Evolutionary conservation across 306 rosid species (phyloP).

Genomic region (Vicia sativa): DNA sequence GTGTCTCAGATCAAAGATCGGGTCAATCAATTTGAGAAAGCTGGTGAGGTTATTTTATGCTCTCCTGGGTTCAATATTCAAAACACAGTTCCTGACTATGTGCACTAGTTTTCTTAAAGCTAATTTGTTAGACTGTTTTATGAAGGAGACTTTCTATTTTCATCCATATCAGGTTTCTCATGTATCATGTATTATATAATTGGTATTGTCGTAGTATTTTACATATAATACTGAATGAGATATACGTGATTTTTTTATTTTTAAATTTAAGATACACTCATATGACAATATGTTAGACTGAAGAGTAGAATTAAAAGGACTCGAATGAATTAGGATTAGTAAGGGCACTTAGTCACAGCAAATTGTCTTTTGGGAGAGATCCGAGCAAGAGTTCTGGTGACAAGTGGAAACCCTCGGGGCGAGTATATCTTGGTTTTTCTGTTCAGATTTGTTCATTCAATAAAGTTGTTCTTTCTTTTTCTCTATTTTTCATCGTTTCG

Average conservation of each 20-base stretch:
- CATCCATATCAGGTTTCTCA: conserved; percentile 20
- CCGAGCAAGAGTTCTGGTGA: not conserved
- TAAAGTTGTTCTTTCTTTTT: conserved; percentile 9
- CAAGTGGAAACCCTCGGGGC: not conserved
- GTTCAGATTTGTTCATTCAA: not conserved
- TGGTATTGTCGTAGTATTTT: conserved; percentile 8
- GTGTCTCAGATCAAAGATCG: conserved; percentile 76
- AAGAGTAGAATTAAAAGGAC: not conserved
- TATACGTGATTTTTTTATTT: not conserved
- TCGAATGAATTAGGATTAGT: not conserved
- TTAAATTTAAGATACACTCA: conserved; percentile 9
- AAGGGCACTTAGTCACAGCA: not conserved
- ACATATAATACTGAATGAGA: conserved; percentile 21
- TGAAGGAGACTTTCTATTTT: conserved; percentile 30
- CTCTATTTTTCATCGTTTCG: conserved; percentile 8
- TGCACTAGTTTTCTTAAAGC: conserved; percentile 27
- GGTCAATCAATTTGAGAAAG: conserved; percentile 76
- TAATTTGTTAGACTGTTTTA: not conserved
- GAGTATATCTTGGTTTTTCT: not conserved
- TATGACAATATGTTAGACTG: not conserved
- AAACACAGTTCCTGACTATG: conserved; percentile 1
- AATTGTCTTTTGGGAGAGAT: conserved; percentile 5
- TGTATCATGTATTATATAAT: conserved; percentile 4
- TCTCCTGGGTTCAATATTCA: conserved; percentile 15
- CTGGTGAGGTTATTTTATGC: conserved; percentile 60